Evolutionary conservation across 2,329 filamentous ascomycete species (phyloP).

Genomic region (Diaporthe caulivora): DNA sequence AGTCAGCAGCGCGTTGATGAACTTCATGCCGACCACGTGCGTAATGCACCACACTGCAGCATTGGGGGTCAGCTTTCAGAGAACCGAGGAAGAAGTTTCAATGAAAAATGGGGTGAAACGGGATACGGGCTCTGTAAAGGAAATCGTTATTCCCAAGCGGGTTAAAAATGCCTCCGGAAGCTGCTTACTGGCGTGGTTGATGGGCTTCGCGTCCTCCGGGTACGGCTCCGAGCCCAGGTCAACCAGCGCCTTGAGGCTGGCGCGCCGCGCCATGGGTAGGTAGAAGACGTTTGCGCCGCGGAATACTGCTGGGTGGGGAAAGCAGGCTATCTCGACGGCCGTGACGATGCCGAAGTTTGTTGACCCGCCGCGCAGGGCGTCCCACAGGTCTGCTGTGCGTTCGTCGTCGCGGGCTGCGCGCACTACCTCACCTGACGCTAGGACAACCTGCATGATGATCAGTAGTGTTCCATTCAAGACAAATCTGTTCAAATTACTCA

Average conservation of each 20-base stretch:
- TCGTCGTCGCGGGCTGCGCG: slow-evolving; percentile 22
- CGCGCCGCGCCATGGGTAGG: neutral
- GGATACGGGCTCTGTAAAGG: too few species aligned
- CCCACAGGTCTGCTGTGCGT: slow-evolving; percentile 4
- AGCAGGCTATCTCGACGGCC: slow-evolving; percentile 26
- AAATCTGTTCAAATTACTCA: neutral
- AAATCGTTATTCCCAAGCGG: too few species aligned
- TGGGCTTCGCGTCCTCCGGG: neutral
- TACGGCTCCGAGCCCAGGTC: neutral
- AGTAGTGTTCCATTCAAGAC: neutral
- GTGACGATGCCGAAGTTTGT: slow-evolving; percentile 31
- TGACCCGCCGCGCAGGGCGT: slow-evolving; percentile 14
- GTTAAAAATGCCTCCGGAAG: too few species aligned
- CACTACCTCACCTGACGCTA: slow-evolving; percentile 19
- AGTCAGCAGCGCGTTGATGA: slow-evolving; percentile 14
- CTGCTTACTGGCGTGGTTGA: slow-evolving; percentile 18
- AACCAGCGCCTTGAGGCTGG: slow-evolving; percentile 4
- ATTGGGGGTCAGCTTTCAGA: too few species aligned
- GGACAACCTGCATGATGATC: slow-evolving; percentile 5
- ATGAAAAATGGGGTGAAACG: too few species aligned
- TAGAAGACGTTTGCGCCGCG: slow-evolving; percentile 25
- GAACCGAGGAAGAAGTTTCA: too few species aligned
- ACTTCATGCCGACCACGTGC: neutral
- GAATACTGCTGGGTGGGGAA: neutral
- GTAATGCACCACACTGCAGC: slow-evolving; percentile 25